Evolutionary conservation across 1,284 basidiomycete genomes (phyloP).

Genomic region (Cryptococcus neoformans): DNA sequence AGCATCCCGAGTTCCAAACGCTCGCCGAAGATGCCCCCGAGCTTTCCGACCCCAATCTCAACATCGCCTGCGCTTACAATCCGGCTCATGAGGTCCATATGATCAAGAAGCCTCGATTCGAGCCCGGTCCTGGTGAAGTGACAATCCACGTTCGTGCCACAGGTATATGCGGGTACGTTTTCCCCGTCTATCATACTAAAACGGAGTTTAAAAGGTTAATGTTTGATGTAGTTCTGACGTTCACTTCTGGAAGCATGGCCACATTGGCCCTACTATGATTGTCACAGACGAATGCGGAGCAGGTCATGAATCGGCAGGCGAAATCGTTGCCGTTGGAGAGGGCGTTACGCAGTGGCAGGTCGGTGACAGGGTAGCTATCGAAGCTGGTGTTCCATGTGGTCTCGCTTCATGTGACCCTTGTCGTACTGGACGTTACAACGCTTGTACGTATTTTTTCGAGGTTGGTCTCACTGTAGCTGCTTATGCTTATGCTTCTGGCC

Average conservation of each 20-base stretch:
- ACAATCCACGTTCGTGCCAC: constrained; percentile 50
- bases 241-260: constrained; percentile 56
- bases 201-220: neutral
- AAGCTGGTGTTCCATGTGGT: constrained; percentile 55
- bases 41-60: constrained; percentile 23
- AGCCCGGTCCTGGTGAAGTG: constrained; percentile 47
- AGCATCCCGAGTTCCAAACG: constrained; percentile 40
- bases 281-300: constrained; percentile 50
- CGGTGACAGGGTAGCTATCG: constrained; percentile 54
- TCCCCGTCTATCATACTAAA: neutral
- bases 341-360: constrained; percentile 47
- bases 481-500: neutral
- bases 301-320: constrained; percentile 52
- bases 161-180: constrained; percentile 52
- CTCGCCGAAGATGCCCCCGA: constrained; percentile 28
- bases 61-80: constrained; percentile 50
- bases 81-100: constrained; percentile 48
- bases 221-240: constrained; percentile 50
- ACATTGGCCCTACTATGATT: constrained; percentile 48
- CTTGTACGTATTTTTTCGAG: constrained; percentile 38
- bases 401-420: constrained; percentile 53
- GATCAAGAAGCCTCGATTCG: constrained; percentile 46
- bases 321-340: constrained; percentile 50
- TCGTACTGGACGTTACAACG: constrained; percentile 55
- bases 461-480: neutral